These are phyloP conservation scores for Erucastrum elatum DNA, from an alignment of 345 rosid genomes.

Conservation along the genomic window DNA sequence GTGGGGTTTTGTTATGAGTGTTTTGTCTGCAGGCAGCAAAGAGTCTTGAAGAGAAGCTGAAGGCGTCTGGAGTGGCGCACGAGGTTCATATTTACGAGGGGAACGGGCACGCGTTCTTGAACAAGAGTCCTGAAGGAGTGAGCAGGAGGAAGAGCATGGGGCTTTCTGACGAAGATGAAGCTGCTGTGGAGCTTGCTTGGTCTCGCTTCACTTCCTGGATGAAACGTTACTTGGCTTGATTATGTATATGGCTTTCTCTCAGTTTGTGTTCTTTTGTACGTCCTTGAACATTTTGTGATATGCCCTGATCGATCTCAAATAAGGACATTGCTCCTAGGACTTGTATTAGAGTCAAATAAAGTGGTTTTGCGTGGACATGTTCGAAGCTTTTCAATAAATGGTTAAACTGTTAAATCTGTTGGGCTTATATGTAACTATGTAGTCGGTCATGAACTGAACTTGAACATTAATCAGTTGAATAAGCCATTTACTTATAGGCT, in stretches of 20 bases:
- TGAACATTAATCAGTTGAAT: not conserved
- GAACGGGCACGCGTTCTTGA: conserved; percentile 80
- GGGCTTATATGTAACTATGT: not conserved
- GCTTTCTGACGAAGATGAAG: conserved; percentile 75
- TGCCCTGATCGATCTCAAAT: not conserved
- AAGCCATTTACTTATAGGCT: not conserved
- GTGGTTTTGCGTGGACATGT: not conserved
- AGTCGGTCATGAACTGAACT: not conserved
- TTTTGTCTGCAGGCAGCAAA: conserved; percentile 65
- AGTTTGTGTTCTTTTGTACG: not conserved
- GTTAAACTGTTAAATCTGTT: not conserved
- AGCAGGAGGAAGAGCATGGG: conserved; percentile 87
- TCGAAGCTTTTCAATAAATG: not conserved
- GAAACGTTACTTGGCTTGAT: conserved; percentile 52
- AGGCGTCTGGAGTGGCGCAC: conserved; percentile 62
- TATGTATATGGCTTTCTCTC: not conserved
- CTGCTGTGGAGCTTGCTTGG: conserved; percentile 86
- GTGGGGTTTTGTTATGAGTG: not conserved
- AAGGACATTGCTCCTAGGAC: not conserved
- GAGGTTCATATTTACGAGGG: conserved; percentile 87
- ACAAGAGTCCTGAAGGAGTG: conserved; percentile 71
- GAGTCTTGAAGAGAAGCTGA: conserved; percentile 80
- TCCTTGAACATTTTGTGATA: not conserved
- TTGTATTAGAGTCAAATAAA: not conserved
- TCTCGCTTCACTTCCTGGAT: conserved; percentile 88